Base-by-base conservation (phyloP, 768 basidiomycete genomes). In the Xerocomellus chrysenteron region DNA sequence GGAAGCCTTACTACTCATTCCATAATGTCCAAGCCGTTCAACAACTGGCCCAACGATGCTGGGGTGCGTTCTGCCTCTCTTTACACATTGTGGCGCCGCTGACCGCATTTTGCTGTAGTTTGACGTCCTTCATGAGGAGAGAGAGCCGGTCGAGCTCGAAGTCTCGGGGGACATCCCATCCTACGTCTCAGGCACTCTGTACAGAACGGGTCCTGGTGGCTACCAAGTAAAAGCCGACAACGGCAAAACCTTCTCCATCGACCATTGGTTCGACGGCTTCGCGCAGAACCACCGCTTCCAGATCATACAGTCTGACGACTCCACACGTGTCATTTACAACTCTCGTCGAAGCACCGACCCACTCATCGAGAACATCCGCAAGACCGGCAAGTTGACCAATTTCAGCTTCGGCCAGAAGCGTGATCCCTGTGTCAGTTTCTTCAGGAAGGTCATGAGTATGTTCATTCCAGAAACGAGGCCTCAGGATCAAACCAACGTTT, bases 221-320 rank as follows among this genome's bases (percentile, higher is more conserved):
- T n/a, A 62, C 52, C 66, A 74, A 52, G 68, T 73, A 35, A 54
- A 66, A 33, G 19, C 62, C 0, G 43, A 61, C 49, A 58, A 60
- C 12, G 66, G 60, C 16, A 32, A 55, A 7, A 68, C 64, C 3
- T 58, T 67, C 21, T 66, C 74, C 16, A 43, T 72, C 7, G 61
- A 69, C 46, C 76, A 76, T 47, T 74, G 75, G 76, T 77, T 77
- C 52, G 76, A 77, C 49, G 76, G 76, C 28, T 70, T 78, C 46
- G 68, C 72, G 17, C 68, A 74, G 57, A 71, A 71, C 60, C 75
- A 77, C 55, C 71, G 73, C 47, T 77, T 77, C 62, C 70, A 75
- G 53, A 75, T 77, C 62, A 58, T 64, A 28, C 60, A 71, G 42
- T 53, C 67, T 0, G 64, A 54, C 19, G 21, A 28, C 2, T 41